Evolutionary conservation across 2,329 filamentous ascomycete species (phyloP).

Genomic region (Alternaria burnsii): DNA sequence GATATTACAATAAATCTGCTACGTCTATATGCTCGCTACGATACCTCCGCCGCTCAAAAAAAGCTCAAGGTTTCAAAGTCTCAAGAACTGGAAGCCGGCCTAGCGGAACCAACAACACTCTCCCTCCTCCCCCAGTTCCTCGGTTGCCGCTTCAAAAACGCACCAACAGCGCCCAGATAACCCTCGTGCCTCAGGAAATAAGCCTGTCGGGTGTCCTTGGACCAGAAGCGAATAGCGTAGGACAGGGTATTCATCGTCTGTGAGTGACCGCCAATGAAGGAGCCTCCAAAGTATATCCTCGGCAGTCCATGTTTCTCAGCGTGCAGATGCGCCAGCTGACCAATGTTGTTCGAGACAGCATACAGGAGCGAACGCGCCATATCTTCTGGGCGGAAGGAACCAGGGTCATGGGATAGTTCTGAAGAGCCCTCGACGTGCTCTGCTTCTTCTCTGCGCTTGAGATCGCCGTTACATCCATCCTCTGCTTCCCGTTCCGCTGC

Average conservation of each 20-base stretch:
- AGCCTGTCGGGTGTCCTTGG: slow-evolving; percentile 89
- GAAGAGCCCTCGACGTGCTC: slow-evolving; percentile 44
- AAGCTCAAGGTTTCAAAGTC: neutral
- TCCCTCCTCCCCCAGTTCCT: slow-evolving; percentile 88
- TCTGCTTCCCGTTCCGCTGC: slow-evolving; percentile 82
- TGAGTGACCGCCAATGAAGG: slow-evolving; percentile 93
- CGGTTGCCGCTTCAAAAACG: slow-evolving; percentile 90
- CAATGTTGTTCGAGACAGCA: slow-evolving; percentile 95
- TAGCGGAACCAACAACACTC: slow-evolving; percentile 61
- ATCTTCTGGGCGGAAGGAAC: slow-evolving; percentile 78
- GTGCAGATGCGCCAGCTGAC: slow-evolving; percentile 97
- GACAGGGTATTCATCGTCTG: slow-evolving; percentile 98
- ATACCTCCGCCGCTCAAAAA: neutral
- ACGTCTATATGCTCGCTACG: neutral
- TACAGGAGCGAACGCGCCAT: slow-evolving; percentile 92
- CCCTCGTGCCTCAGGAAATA: slow-evolving; percentile 97
- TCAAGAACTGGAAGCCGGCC: neutral
- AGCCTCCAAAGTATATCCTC: slow-evolving; percentile 96
- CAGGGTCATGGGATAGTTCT: slow-evolving; percentile 48
- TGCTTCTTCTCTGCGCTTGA: slow-evolving; percentile 48
- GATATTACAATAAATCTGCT: neutral
- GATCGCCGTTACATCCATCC: slow-evolving; percentile 67
- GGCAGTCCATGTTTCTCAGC: slow-evolving; percentile 91
- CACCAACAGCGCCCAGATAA: slow-evolving; percentile 91
- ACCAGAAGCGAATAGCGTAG: slow-evolving; percentile 98